These are phyloP conservation scores for Sonneratia caseolaris DNA, from an alignment of 345 rosid species.

Conservation along the genomic window DNA sequence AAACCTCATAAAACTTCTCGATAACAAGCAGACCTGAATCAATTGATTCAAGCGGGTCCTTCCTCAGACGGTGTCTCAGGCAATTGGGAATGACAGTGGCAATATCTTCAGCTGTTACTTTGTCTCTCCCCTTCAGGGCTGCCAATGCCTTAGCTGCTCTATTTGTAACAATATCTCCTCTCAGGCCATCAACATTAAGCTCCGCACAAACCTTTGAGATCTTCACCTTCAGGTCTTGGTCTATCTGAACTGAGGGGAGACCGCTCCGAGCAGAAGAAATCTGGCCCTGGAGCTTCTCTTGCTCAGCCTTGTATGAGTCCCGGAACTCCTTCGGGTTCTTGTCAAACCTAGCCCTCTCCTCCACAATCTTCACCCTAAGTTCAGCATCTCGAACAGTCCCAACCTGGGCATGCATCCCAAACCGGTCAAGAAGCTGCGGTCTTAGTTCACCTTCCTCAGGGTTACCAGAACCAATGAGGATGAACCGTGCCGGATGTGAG, in stretches of 20 bases:
- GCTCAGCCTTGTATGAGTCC: constrained; percentile 58
- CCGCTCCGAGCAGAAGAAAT: constrained; percentile 51
- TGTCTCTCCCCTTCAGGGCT: constrained; percentile 74
- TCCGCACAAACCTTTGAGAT: constrained; percentile 90
- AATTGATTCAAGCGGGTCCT: constrained; percentile 92
- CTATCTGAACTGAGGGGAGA: constrained; percentile 73
- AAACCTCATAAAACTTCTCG: constrained; percentile 89
- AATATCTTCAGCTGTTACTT: constrained; percentile 72
- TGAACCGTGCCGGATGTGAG: constrained; percentile 88
- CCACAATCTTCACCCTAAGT: constrained; percentile 86
- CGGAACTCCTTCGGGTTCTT: constrained; percentile 79
- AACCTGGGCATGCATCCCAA: constrained; percentile 95
- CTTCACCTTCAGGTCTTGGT: constrained; percentile 74
- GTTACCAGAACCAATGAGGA: constrained; percentile 88
- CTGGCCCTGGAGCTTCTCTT: constrained; percentile 85
- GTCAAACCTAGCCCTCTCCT: constrained; percentile 83
- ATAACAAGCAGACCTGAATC: constrained; percentile 83
- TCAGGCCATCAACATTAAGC: constrained; percentile 86
- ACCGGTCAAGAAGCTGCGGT: constrained; percentile 85
- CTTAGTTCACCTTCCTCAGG: constrained; percentile 93
- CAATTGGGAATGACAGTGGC: constrained; percentile 98
- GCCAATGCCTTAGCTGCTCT: constrained; percentile 97
- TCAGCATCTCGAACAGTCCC: constrained; percentile 87
- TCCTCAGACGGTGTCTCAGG: constrained; percentile 90
- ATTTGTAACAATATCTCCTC: constrained; percentile 94